These are phyloP conservation scores for Paramyrothecium roridum DNA, from an alignment of 2,329 filamentous ascomycete species.

Conservation along the genomic window DNA sequence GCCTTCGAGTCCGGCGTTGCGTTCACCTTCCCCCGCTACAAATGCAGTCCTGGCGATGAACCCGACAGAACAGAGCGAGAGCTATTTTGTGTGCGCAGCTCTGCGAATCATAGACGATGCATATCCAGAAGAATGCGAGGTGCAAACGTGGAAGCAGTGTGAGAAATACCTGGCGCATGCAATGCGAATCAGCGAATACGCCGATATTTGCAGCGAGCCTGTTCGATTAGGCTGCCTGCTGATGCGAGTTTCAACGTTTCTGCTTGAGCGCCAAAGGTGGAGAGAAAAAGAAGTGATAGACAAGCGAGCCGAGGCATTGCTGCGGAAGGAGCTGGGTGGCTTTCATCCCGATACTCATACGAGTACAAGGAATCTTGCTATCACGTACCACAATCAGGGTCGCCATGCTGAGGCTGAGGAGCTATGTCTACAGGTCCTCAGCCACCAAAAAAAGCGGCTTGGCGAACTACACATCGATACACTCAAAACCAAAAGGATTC, in stretches of 20 bases:
- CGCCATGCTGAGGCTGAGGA: not conserved
- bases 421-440: not conserved
- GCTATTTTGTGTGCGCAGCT: conserved; percentile 17
- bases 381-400: not conserved
- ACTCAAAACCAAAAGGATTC: not conserved
- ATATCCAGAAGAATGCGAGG: conserved; percentile 10
- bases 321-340: not conserved
- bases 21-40: not conserved
- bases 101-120: conserved; percentile 12
- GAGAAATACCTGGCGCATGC: conserved; percentile 24
- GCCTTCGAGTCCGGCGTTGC: not conserved
- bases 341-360: not conserved
- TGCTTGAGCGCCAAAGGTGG: conserved; percentile 15
- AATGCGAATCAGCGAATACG: conserved; percentile 17
- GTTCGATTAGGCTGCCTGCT: conserved; percentile 9
- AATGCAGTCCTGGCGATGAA: not conserved
- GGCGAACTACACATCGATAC: not conserved
- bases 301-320: not conserved
- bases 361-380: not conserved
- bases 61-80: not conserved
- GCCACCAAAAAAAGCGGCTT: not conserved
- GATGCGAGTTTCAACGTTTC: conserved; percentile 12
- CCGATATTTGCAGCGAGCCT: conserved; percentile 11
- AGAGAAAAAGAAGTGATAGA: not conserved
- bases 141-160: conserved; percentile 14